Evolutionary conservation across 108 stramenopile genomes (phyloP).

Genomic region (Discostella pseudostelligera): DNA sequence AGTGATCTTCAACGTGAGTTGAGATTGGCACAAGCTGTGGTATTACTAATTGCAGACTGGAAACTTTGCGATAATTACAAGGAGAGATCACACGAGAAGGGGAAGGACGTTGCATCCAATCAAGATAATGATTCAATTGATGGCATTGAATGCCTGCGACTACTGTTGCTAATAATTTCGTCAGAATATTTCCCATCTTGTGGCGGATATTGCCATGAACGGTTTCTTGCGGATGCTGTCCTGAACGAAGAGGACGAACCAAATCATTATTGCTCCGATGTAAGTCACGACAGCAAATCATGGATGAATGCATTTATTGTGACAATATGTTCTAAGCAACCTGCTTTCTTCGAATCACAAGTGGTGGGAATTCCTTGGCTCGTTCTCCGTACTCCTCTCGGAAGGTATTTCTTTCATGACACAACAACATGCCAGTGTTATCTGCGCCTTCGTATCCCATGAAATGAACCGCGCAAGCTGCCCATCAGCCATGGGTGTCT

Average conservation of each 20-base stretch:
- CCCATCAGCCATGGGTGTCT: neutral
- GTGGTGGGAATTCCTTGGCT: conserved; percentile 35
- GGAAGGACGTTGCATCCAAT: neutral
- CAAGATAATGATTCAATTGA: neutral
- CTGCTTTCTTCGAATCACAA: too few relatives aligned
- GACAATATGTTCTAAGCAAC: too few relatives aligned
- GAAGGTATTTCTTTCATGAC: conserved; percentile 37
- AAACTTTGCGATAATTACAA: conserved; percentile 24
- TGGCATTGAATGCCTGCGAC: conserved; percentile 35
- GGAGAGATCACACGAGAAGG: neutral
- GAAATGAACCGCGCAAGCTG: conserved; percentile 23
- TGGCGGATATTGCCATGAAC: conserved; percentile 42
- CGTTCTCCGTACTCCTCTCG: conserved; percentile 27
- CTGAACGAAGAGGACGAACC: conserved; percentile 23
- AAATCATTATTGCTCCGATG: conserved; percentile 47
- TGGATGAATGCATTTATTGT: too few relatives aligned
- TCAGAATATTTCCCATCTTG: conserved; percentile 45
- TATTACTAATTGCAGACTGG: conserved; percentile 35
- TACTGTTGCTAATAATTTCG: conserved; percentile 32
- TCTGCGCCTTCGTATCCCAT: conserved; percentile 38
- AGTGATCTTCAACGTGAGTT: conserved; percentile 56
- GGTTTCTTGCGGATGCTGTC: conserved; percentile 16
- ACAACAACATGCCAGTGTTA: conserved; percentile 36
- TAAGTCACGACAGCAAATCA: conserved; percentile 14
- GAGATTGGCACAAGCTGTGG: conserved; percentile 35